phyloP scores from a whole-genome alignment of 2,329 filamentous ascomycete species.

The Ophiostoma populinum region DNA sequence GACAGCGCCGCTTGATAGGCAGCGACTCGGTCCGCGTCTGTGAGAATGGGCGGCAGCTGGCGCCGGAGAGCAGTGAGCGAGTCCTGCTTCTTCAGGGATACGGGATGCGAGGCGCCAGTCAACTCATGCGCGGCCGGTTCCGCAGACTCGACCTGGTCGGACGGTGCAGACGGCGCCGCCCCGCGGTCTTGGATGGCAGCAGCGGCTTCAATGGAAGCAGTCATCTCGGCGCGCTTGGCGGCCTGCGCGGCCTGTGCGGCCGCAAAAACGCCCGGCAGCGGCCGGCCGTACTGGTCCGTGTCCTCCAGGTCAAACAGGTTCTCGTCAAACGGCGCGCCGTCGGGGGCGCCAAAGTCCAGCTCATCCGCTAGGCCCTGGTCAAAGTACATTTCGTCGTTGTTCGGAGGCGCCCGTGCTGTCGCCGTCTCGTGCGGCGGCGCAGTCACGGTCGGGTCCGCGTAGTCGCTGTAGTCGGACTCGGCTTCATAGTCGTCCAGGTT shows the following conservation, averaged over 20 bases:
- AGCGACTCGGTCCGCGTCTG: conserved; percentile 15
- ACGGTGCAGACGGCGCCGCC: conserved; percentile 23
- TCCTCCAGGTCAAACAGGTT: conserved; percentile 55
- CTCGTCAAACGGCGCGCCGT: conserved; percentile 48
- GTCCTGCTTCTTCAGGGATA: conserved; percentile 2
- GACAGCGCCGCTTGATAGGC: conserved; percentile 74
- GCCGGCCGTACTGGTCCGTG: conserved; percentile 43
- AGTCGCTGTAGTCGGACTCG: neutral
- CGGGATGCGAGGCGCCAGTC: conserved; percentile 17
- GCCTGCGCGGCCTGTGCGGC: conserved; percentile 33
- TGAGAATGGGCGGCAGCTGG: conserved; percentile 8
- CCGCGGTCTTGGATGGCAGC: conserved; percentile 22
- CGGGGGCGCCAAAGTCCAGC: conserved; percentile 30
- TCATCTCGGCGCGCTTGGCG: conserved; percentile 21
- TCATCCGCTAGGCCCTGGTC: conserved; percentile 30
- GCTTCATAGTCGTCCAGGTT: conserved; percentile 4
- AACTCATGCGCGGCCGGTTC: conserved; percentile 36
- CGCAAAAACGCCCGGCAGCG: conserved; percentile 40
- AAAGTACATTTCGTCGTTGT: conserved; percentile 54
- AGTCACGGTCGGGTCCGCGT: conserved; percentile 10
- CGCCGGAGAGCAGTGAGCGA: conserved; percentile 3
- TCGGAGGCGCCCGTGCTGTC: conserved; percentile 6
- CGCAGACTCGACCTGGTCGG: conserved; percentile 25
- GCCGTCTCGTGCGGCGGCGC: neutral
- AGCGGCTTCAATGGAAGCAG: conserved; percentile 3